Percentiles rank a stretch among this genome's conserved stretches.
Conservation (phyloP, 1,284 basidiomycete species). For the Heliocybe sulcata region DNA sequence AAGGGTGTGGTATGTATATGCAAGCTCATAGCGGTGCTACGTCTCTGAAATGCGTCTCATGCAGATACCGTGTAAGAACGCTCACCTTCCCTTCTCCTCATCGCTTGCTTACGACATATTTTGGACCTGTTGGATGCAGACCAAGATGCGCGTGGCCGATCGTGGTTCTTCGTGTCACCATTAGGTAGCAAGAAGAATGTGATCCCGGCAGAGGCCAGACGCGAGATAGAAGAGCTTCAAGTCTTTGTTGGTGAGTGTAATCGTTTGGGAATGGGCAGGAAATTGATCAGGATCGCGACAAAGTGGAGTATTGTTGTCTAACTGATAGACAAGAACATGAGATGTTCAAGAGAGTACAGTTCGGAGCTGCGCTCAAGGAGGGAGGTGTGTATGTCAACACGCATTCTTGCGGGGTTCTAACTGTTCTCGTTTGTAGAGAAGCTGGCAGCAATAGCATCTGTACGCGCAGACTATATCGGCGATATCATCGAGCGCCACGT, state of each 20-base stretch:
- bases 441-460: constrained; percentile 60
- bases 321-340: constrained; percentile 48
- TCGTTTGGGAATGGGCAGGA: not conserved
- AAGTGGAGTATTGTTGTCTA: constrained; percentile 55
- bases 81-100: not conserved
- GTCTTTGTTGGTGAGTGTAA: not conserved
- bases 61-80: constrained; percentile 31
- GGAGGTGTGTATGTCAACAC: constrained; percentile 38
- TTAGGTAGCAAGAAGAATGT: not conserved
- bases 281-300: not conserved
- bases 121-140: not conserved
- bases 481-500: constrained; percentile 46
- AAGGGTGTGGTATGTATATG: constrained; percentile 50
- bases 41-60: not conserved
- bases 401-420: constrained; percentile 4
- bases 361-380: constrained; percentile 60
- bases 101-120: not conserved
- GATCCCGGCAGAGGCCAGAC: not conserved
- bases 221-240: not conserved
- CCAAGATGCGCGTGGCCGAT: not conserved
- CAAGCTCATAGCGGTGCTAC: not conserved
- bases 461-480: constrained; percentile 48
- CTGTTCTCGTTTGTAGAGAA: constrained; percentile 41
- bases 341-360: constrained; percentile 69
- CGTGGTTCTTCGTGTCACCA: too few relatives aligned